Evolutionary conservation across 208 protist genomes (phyloP), one percentile per base, ranked within the genome.

Genomic region (Acanthamoeba sp.): DNA sequence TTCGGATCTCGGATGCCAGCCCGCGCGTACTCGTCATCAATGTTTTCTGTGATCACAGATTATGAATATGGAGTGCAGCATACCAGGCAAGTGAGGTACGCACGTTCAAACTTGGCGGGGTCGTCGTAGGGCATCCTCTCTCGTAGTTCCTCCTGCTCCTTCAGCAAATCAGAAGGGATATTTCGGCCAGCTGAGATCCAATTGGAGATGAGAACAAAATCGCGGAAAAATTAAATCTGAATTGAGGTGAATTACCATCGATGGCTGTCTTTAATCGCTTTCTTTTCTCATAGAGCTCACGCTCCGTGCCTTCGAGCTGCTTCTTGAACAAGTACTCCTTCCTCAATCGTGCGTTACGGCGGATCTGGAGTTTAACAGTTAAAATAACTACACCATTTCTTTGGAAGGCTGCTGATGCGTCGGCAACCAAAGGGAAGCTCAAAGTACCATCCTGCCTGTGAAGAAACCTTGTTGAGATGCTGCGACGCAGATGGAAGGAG

Each of bases 1-100:
- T 98, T 98, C 14, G 99, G 99, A 94, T 99, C 99, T 52, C 97
- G 73, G 27, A 98, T 94, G 66, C 99, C 99, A 9, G 99, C 99
- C 42, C 96, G 96, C 24, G 98, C 98, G 96, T 99, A 99, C 97
- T 99, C 99, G 96, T 99, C 99, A 95, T 99, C 99, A 16, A 99
- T 96, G 85, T 97, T 94, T 22, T 93, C 52, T 80, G 57, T 27
- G 36, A n/a, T 87, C 4, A 24, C 10, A 9, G 5, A 52, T 9
- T 16, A 73, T 32, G 20, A 73, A 29, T 66, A 34, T 57, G 34
- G 16, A 38, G 36, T 18, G 29, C 7, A 62, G 3, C 0, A 36
- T 0, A n/a, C 85, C 1, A 12, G 18, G 80, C 27, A 34, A 7
- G 14, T 2, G 50, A 0, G 18, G 42, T 36, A 9, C 80, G 80